Conservation (phyloP, 768 basidiomycete species). For the Boletus eberwhitei region DNA sequence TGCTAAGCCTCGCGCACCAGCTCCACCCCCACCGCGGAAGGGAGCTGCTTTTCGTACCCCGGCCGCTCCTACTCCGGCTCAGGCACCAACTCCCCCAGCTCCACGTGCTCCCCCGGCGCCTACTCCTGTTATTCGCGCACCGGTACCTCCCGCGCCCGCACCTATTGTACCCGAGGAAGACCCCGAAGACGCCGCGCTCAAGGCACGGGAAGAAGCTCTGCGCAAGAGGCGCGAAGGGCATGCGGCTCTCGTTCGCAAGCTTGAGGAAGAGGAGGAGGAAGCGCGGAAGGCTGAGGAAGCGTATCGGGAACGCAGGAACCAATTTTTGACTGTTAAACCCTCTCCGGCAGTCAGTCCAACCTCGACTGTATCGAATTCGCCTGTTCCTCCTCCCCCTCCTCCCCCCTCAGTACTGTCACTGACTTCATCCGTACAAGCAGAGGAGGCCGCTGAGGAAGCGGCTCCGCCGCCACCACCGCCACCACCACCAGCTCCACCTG, state of each 20-base stretch:
- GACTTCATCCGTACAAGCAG: constrained; percentile 15
- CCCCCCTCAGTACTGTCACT: constrained; percentile 35
- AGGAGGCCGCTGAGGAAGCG: constrained; percentile 16
- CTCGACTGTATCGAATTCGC: constrained; percentile 25
- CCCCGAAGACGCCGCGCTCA: constrained; percentile 71
- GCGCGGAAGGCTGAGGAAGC: constrained; percentile 46
- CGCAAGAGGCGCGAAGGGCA: constrained; percentile 73
- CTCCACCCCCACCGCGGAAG: constrained; percentile 37
- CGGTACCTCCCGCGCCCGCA: constrained; percentile 48
- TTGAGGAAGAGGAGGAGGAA: constrained; percentile 67
- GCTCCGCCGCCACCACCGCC: constrained; percentile 33
- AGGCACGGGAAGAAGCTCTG: constrained; percentile 67
- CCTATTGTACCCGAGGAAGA: constrained; percentile 55
- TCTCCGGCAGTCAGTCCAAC: constrained; percentile 27
- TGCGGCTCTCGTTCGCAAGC: constrained; percentile 59
- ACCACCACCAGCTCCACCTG: constrained; percentile 27
- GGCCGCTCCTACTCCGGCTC: constrained; percentile 23
- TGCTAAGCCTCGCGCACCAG: constrained; percentile 21
- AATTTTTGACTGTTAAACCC: constrained; percentile 39
- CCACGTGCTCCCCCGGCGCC: constrained; percentile 26
- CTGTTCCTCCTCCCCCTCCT: constrained; percentile 39
- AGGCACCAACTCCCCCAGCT: constrained; percentile 18
- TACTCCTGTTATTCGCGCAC: constrained; percentile 21
- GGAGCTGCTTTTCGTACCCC: constrained; percentile 6
- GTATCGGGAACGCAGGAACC: constrained; percentile 32